Evolutionary conservation across 2,329 filamentous ascomycete genomes (phyloP).

Genomic region (Fusarium graminum): DNA sequence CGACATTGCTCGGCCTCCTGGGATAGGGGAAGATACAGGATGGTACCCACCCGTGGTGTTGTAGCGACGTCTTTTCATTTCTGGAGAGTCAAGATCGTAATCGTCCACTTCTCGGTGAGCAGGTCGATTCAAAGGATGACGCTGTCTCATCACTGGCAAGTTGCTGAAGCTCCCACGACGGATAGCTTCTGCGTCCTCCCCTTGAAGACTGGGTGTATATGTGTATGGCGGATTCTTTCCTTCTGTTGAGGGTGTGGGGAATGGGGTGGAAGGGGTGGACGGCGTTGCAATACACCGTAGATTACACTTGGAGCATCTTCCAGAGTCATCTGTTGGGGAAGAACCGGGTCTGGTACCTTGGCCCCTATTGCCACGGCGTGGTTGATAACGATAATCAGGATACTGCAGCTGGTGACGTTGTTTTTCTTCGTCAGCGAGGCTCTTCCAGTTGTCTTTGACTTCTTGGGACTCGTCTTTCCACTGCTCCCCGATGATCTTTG

Average conservation of each 20-base stretch:
- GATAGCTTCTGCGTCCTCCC: slow-evolving; percentile 44
- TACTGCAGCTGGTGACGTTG: slow-evolving; percentile 88
- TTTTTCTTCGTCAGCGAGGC: slow-evolving; percentile 93
- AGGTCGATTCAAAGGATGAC: slow-evolving; percentile 43
- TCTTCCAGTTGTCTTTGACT: slow-evolving; percentile 88
- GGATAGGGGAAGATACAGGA: slow-evolving; percentile 33
- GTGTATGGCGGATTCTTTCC: slow-evolving; percentile 42
- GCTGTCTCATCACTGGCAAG: slow-evolving; percentile 42
- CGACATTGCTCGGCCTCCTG: slow-evolving; percentile 38
- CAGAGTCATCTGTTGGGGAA: slow-evolving; percentile 62
- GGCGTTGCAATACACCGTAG: slow-evolving; percentile 75
- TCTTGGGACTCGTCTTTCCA: slow-evolving; percentile 84
- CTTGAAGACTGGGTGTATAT: slow-evolving; percentile 39
- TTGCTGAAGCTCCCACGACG: slow-evolving; percentile 50
- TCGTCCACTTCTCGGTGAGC: slow-evolving; percentile 52
- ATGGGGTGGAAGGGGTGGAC: slow-evolving; percentile 67
- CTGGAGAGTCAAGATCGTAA: slow-evolving; percentile 60
- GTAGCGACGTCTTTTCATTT: slow-evolving; percentile 73
- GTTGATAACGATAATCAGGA: slow-evolving; percentile 94
- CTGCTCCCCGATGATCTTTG: slow-evolving; percentile 94
- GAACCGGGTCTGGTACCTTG: slow-evolving; percentile 52
- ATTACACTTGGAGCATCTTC: slow-evolving; percentile 77
- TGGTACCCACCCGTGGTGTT: slow-evolving; percentile 58
- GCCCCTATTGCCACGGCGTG: slow-evolving; percentile 70
- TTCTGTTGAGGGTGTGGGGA: slow-evolving; percentile 53